phyloP scores from a whole-genome alignment of 2,329 filamentous ascomycete species.

The Monosporascus sp. region DNA sequence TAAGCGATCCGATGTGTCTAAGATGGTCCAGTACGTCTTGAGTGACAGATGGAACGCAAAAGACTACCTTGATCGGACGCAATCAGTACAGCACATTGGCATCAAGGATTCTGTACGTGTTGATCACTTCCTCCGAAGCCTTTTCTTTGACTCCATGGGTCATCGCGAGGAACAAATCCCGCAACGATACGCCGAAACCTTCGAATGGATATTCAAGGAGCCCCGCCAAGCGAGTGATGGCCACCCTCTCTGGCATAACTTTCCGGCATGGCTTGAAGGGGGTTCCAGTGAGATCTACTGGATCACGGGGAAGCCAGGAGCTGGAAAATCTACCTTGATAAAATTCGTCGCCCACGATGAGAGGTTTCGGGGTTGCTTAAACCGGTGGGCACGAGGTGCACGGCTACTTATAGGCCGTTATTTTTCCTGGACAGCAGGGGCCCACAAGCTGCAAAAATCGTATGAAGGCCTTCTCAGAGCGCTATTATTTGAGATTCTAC shows the following conservation, averaged over 20 bases:
- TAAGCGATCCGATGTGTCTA: not conserved
- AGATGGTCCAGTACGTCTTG: not conserved
- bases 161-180: slow-evolving; percentile 2
- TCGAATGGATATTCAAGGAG: slow-evolving; percentile 6
- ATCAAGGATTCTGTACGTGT: too few relatives aligned
- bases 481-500: slow-evolving; percentile 12
- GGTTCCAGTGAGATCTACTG: slow-evolving; percentile 6
- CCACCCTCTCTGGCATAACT: slow-evolving; percentile 1
- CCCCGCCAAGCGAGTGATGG: not conserved
- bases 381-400: not conserved
- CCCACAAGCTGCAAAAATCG: slow-evolving; percentile 15
- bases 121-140: not conserved
- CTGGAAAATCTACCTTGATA: slow-evolving; percentile 13
- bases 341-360: slow-evolving; percentile 8
- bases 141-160: slow-evolving; percentile 2
- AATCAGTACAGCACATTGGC: not conserved
- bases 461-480: slow-evolving; percentile 14
- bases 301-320: slow-evolving; percentile 15
- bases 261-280: slow-evolving; percentile 2
- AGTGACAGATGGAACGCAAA: not conserved
- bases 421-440: slow-evolving; percentile 19
- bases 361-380: not conserved
- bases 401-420: slow-evolving; percentile 3
- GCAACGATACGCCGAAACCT: slow-evolving; percentile 1
- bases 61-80: not conserved